Conservation (phyloP, 495 filamentous ascomycete species). For the Friedmanniomyces simplex region DNA sequence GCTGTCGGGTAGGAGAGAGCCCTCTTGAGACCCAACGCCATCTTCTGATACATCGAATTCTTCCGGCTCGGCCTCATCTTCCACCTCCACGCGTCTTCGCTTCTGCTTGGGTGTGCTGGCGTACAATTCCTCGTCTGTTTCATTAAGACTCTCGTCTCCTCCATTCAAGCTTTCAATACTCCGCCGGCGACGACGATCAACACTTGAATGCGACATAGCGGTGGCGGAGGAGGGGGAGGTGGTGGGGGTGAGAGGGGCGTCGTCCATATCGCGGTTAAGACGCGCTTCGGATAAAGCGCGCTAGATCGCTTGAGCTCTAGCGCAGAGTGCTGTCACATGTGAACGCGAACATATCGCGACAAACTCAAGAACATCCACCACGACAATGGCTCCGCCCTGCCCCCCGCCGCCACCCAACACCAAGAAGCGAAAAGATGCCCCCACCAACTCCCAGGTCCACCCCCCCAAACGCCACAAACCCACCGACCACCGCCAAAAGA, state of each 20-base stretch:
- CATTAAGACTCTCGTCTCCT: not conserved
- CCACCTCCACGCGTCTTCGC: not conserved
- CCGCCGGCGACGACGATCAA: not conserved
- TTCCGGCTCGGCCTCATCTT: constrained; percentile 18
- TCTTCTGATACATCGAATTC: constrained; percentile 6
- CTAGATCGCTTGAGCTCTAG: not conserved
- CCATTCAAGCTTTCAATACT: not conserved
- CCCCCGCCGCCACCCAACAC: not conserved
- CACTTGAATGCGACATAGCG: not conserved
- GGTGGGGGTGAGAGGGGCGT: not conserved
- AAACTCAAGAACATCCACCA: not conserved
- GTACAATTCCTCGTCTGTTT: not conserved
- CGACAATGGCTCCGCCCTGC: not conserved
- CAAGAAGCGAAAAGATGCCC: constrained; percentile 12
- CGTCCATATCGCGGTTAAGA: not conserved
- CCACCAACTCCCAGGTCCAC: not conserved
- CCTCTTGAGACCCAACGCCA: not conserved
- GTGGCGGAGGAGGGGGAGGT: not conserved
- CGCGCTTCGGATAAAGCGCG: not conserved
- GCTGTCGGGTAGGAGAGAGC: constrained; percentile 15
- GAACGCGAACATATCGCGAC: not conserved
- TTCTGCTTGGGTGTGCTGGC: not conserved
- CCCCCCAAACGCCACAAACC: constrained; percentile 22
- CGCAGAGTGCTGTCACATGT: not conserved
- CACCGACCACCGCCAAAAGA: constrained; percentile 1